Percentiles rank a stretch among this genome's conserved stretches.
Evolutionary conservation across 805 yeast species (phyloP).

Genomic region (Candida broadrunensis): DNA sequence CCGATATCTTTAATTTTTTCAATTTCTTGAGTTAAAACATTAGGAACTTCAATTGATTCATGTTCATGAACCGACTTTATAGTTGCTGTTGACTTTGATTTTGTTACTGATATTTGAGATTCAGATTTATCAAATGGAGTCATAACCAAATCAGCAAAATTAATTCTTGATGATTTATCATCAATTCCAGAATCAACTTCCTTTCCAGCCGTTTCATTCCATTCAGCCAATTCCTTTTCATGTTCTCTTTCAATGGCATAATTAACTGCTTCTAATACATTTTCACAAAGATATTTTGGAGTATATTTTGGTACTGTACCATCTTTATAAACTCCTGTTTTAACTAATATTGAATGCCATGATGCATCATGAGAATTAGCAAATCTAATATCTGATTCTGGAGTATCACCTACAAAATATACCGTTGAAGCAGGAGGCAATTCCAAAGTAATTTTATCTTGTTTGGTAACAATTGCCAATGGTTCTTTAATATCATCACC

Average conservation of each 20-base stretch:
- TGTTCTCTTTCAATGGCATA: conserved; percentile 84
- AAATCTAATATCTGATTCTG: conserved; percentile 83
- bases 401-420: conserved; percentile 87
- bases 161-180: conserved; percentile 24
- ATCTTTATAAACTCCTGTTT: conserved; percentile 83
- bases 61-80: conserved; percentile 27
- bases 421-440: conserved; percentile 84
- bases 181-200: conserved; percentile 13
- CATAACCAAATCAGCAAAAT: conserved; percentile 45
- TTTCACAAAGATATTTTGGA: conserved; percentile 71
- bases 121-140: conserved; percentile 33
- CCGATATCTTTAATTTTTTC: conserved; percentile 34
- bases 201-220: conserved; percentile 55
- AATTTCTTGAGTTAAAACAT: conserved; percentile 42
- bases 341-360: conserved; percentile 82
- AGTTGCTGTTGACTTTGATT: conserved; percentile 5
- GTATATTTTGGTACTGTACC: conserved; percentile 76
- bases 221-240: conserved; percentile 64
- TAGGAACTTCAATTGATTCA: conserved; percentile 51
- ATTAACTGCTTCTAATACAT: conserved; percentile 78
- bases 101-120: conserved; percentile 5
- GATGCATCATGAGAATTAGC: conserved; percentile 83
- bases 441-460: conserved; percentile 45
- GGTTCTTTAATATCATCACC: conserved; percentile 23
- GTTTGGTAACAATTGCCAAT: conserved; percentile 38